Base-by-base conservation (phyloP, 352 stramenopile genomes). In the Poterioochromonas sp. region DNA sequence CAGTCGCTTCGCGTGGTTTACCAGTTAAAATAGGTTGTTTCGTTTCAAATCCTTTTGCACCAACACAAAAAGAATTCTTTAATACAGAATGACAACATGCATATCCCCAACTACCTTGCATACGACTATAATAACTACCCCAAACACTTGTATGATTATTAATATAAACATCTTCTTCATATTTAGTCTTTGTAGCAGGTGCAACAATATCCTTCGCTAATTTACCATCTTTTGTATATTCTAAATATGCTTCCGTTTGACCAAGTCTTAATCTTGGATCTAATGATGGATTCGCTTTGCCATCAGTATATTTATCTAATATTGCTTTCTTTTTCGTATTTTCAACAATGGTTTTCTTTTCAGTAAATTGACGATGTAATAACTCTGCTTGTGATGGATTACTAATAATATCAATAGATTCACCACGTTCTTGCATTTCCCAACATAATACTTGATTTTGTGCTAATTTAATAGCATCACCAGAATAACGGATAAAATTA, bases 121-220 rank as follows among this genome's bases (percentile, higher is more conserved):
- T 86, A 8, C 87, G 87, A 82, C 98, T 94, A 85, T 97, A 99
- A 84, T 93, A 99, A 40, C 90, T 97, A 32, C 96, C 96, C 94
- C 94, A 99, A 15, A 99, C 90, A 26, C 84, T 88, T 8, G 87
- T 94, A 82, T 99, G 96, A 82, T 98, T 98, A 83, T 96, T 96
- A 70, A 92, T 87, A 37, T 92, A 89, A 47, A 95, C 87, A 82
- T 99, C 93, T 85, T 99, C 95, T 41, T 98, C 88, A 83, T 99
- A 99, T 85, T 98, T 99, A 18, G 41, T 76, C 34, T 32, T 39
- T 29, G 62, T 29, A 32, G 68, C 11, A 65, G 15, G 41, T 0
- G 32, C 68, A 8, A 41, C 32, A 26, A n/a, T 15, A 44, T 1
- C 32, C 5, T 32, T 86, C 18, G 87, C 83, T 11, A 97, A 84